Evolutionary conservation across 164 flowering plant genomes (phyloP).

Genomic region (Tetracentron sinense): DNA sequence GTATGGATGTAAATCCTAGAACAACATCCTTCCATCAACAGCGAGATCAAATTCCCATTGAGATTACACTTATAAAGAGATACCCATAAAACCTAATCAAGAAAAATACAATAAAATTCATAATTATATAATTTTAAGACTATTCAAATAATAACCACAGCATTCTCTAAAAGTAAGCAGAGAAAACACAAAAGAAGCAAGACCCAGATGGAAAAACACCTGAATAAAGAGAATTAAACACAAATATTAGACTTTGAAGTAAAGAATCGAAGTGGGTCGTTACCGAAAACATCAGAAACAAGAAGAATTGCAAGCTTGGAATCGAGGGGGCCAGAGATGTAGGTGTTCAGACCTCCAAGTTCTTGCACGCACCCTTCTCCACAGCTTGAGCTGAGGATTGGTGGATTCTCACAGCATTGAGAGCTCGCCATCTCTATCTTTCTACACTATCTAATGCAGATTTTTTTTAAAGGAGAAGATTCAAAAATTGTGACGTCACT

Average conservation of each 20-base stretch:
- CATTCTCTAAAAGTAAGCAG: too few relatives aligned
- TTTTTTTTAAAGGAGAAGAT: too few relatives aligned
- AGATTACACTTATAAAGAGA: too few relatives aligned
- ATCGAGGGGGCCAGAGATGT: slow-evolving; percentile 21
- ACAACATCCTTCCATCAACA: too few relatives aligned
- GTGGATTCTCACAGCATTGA: slow-evolving; percentile 34
- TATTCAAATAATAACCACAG: too few relatives aligned
- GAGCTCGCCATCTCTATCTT: slow-evolving; percentile 13
- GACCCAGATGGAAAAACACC: slow-evolving; percentile 3
- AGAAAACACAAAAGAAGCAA: neutral
- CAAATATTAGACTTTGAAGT: neutral
- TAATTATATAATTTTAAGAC: too few relatives aligned
- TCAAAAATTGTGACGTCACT: too few relatives aligned
- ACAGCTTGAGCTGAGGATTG: slow-evolving; percentile 16
- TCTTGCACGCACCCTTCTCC: slow-evolving; percentile 26
- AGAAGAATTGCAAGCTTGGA: slow-evolving; percentile 28
- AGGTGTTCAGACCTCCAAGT: slow-evolving; percentile 31
- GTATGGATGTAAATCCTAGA: neutral
- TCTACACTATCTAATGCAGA: too few relatives aligned
- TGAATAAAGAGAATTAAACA: neutral
- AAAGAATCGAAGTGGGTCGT: neutral
- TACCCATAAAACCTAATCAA: too few relatives aligned
- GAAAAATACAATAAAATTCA: too few relatives aligned
- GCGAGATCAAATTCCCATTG: too few relatives aligned
- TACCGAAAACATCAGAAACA: slow-evolving; percentile 32